Evolutionary conservation across 2,329 filamentous ascomycete species (phyloP).

Genomic region (Claviceps sp.): DNA sequence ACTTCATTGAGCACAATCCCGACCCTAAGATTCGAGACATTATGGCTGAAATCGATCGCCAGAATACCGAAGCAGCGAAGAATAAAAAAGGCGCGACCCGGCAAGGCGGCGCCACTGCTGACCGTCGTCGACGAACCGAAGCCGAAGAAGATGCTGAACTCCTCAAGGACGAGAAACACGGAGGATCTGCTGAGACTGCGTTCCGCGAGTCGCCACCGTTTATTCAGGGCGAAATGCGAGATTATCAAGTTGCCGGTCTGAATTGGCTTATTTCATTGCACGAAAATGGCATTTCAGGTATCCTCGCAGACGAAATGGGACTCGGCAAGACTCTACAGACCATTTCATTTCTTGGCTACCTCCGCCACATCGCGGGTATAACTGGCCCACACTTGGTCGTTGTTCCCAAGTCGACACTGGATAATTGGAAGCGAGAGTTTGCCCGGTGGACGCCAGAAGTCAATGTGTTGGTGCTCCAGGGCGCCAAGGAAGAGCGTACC

Average conservation of each 20-base stretch:
- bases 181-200: conserved; percentile 72
- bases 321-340: conserved; percentile 96
- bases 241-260: conserved; percentile 89
- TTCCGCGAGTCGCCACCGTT: conserved; percentile 92
- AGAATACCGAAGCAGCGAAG: conserved; percentile 63
- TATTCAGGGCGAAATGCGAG: conserved; percentile 79
- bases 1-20: conserved; percentile 96
- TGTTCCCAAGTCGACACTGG: conserved; percentile 92
- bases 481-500: conserved; percentile 85
- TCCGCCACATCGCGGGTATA: conserved; percentile 81
- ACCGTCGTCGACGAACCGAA: conserved; percentile 77
- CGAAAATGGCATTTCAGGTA: conserved; percentile 97
- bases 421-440: conserved; percentile 98
- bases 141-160: conserved; percentile 93
- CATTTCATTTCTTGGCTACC: conserved; percentile 89
- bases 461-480: conserved; percentile 85
- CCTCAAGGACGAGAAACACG: conserved; percentile 75
- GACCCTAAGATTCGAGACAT: conserved; percentile 91
- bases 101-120: conserved; percentile 70
- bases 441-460: conserved; percentile 89
- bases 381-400: conserved; percentile 81
- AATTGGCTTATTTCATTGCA: conserved; percentile 98
- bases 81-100: conserved; percentile 62
- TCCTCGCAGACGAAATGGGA: conserved; percentile 97
- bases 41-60: conserved; percentile 86